Percentiles rank a stretch among this genome's conserved stretches.
phyloP scores from a whole-genome alignment of 129 eudicot genomes.

The Lactuca sativa region DNA sequence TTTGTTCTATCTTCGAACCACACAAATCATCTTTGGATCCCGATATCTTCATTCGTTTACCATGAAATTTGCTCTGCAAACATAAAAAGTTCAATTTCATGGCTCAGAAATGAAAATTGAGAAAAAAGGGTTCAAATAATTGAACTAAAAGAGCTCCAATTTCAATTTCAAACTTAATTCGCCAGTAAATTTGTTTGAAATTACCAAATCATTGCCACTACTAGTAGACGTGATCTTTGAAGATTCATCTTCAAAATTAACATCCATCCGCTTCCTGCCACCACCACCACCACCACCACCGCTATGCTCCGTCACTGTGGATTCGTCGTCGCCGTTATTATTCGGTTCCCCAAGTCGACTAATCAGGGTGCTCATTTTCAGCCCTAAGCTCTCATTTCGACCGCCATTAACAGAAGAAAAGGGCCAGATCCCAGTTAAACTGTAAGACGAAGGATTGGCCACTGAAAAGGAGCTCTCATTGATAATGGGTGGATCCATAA shows the following conservation, averaged over 20 bases:
- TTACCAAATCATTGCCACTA: conserved; percentile 63
- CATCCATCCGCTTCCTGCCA: conserved; percentile 46
- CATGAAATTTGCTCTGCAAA: conserved; percentile 48
- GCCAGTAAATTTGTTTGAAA: not conserved
- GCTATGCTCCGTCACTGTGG: conserved; percentile 73
- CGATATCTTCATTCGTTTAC: conserved; percentile 49
- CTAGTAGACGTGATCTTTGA: conserved; percentile 60
- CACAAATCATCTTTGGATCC: conserved; percentile 44
- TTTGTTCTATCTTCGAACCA: conserved; percentile 45
- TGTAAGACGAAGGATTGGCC: conserved; percentile 74
- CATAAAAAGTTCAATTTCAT: not conserved
- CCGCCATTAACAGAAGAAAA: conserved; percentile 38
- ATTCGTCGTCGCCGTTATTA: conserved; percentile 48
- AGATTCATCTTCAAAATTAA: conserved; percentile 49
- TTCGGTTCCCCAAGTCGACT: conserved; percentile 34
- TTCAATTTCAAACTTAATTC: not conserved
- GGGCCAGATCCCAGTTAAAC: conserved; percentile 77
- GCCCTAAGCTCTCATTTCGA: conserved; percentile 39
- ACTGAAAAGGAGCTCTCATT: conserved; percentile 72
- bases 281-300: conserved; percentile 30
- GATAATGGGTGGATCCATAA: conserved; percentile 85
- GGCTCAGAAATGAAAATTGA: conserved; percentile 4
- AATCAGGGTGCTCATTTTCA: conserved; percentile 44
- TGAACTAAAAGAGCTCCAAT: not conserved
- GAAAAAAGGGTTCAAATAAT: not conserved